phyloP scores from a whole-genome alignment of 257 asterid genomes.

The Ophiorrhiza pumila region DNA sequence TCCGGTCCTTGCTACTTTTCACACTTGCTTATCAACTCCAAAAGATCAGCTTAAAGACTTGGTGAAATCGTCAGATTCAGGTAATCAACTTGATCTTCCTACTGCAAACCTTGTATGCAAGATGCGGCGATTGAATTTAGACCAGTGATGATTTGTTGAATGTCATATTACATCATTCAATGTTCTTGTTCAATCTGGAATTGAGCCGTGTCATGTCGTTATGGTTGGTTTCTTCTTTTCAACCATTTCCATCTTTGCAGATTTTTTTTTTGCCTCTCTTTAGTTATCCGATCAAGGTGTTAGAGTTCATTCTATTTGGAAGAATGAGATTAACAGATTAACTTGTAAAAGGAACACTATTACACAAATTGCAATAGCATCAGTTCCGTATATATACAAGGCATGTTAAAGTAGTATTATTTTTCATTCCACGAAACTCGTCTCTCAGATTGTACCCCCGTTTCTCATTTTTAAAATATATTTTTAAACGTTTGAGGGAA shows the following conservation, averaged over 20 bases:
- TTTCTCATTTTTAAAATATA: too few species aligned
- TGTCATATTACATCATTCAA: not conserved
- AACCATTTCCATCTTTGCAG: not conserved
- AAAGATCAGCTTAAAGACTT: constrained; percentile 78
- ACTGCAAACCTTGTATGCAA: constrained; percentile 87
- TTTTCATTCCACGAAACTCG: too few species aligned
- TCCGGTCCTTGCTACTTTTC: constrained; percentile 74
- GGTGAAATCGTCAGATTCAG: constrained; percentile 63
- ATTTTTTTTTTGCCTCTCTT: not conserved
- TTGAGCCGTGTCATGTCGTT: not conserved
- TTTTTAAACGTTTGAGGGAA: too few species aligned
- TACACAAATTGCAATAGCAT: not conserved
- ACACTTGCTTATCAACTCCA: constrained; percentile 73
- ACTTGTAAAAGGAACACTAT: not conserved
- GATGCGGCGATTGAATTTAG: constrained; percentile 77
- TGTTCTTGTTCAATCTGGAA: not conserved
- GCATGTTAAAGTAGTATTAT: too few species aligned
- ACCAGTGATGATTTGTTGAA: constrained; percentile 10
- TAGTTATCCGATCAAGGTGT: not conserved
- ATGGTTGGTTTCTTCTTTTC: not conserved
- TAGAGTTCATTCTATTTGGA: not conserved
- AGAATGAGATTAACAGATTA: not conserved
- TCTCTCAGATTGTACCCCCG: not conserved
- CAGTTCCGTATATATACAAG: too few species aligned
- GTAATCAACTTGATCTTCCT: constrained; percentile 71